phyloP scores from a whole-genome alignment of 108 stramenopile genomes.

The Conticribra guillardii region DNA sequence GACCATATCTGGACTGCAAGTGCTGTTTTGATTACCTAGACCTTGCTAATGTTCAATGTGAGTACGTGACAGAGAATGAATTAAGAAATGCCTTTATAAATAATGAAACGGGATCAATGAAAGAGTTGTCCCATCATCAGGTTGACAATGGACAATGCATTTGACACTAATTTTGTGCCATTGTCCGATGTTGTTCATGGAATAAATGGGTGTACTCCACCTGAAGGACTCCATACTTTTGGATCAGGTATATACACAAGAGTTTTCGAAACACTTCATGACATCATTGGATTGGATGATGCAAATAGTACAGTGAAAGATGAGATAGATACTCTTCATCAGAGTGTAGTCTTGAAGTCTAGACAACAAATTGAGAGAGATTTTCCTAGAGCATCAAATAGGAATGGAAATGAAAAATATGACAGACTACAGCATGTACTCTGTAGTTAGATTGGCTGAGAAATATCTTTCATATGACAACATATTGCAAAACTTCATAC shows the following conservation, averaged over 20 bases:
- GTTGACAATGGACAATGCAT: conserved; percentile 7
- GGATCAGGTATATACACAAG: not conserved
- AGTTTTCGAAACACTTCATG: not conserved
- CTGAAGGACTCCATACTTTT: conserved; percentile 4
- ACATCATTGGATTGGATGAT: not conserved
- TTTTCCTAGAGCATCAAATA: not conserved
- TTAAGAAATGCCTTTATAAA: not conserved
- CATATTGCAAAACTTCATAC: too few species aligned
- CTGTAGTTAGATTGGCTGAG: too few species aligned
- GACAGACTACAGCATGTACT: too few species aligned
- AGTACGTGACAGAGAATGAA: conserved; percentile 2
- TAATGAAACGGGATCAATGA: not conserved
- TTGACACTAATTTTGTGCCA: conserved; percentile 2
- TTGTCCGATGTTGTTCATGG: conserved; percentile 1
- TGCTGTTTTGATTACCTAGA: not conserved
- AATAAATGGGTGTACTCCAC: not conserved
- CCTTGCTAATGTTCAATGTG: not conserved
- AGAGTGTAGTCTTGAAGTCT: not conserved
- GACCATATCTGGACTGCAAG: not conserved
- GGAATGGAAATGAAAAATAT: too few species aligned
- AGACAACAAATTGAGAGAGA: not conserved
- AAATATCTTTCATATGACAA: too few species aligned
- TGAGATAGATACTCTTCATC: not conserved
- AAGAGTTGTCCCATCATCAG: not conserved
- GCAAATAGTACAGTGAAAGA: not conserved